Evolutionary conservation across 2,329 filamentous ascomycete genomes (phyloP).

Genomic region (Ambrosiella xylebori): DNA sequence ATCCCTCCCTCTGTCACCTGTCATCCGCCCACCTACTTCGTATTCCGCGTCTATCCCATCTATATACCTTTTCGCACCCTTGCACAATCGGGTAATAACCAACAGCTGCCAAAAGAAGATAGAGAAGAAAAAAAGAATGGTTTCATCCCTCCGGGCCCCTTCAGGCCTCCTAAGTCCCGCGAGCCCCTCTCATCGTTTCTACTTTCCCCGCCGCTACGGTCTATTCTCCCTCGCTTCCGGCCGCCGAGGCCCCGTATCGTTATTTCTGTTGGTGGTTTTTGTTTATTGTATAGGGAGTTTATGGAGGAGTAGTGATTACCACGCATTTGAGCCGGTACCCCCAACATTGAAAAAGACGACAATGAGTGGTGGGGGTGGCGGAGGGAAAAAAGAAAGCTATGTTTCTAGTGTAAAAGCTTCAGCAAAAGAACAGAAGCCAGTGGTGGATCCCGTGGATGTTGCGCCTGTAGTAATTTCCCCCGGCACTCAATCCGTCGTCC

Average conservation of each 20-base stretch:
- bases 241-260: background rate
- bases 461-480: background rate
- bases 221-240: background rate
- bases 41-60: no score
- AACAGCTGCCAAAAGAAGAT: background rate
- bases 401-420: background rate
- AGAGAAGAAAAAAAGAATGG: background rate
- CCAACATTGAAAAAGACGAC: background rate
- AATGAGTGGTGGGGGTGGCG: no score
- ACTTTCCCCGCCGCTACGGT: background rate
- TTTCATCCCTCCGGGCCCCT: background rate
- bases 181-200: background rate
- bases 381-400: background rate
- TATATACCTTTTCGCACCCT: no score
- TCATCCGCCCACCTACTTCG: background rate
- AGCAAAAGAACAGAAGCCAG: background rate
- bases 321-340: slow-evolving; percentile 1
- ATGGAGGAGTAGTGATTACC: background rate
- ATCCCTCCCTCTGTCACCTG: no score
- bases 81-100: no score
- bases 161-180: background rate
- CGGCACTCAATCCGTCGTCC: background rate
- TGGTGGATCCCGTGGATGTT: background rate
- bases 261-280: background rate
- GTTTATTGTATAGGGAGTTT: background rate